Evolutionary conservation across 371 early-diverging fungal genomes (phyloP).

Genomic region (Zychaea mexicana): DNA sequence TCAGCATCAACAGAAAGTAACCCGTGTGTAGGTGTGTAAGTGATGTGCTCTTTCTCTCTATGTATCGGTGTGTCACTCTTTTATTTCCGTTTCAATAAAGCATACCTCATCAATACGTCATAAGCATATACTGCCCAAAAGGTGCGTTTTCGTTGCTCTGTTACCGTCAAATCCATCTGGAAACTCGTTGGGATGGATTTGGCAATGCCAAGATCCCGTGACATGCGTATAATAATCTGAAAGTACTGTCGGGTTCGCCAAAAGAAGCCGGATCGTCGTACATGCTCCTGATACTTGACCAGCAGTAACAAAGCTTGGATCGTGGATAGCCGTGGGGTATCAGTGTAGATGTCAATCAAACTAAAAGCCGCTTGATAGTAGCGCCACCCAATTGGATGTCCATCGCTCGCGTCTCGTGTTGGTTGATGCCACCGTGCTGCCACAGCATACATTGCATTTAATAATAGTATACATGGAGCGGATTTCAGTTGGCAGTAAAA

Average conservation of each 20-base stretch:
- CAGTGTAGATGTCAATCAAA: conserved; percentile 68
- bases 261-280: conserved; percentile 38
- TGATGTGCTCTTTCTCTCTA: no score
- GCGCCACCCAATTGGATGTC: conserved; percentile 29
- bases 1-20: no score
- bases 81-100: no score
- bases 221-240: conserved; percentile 72
- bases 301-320: conserved; percentile 72
- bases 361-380: conserved; percentile 46
- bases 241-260: conserved; percentile 38
- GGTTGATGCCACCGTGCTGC: conserved; percentile 43
- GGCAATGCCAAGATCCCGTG: conserved; percentile 66
- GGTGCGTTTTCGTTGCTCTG: conserved; percentile 38
- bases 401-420: conserved; percentile 5
- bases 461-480: conserved; percentile 35
- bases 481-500: conserved; percentile 52
- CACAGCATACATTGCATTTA: conserved; percentile 63
- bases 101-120: conserved; percentile 41
- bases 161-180: conserved; percentile 23
- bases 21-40: no score
- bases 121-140: conserved; percentile 46
- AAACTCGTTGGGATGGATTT: conserved; percentile 36
- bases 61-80: no score
- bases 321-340: conserved; percentile 64
- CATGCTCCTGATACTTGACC: conserved; percentile 69